phyloP scores from a whole-genome alignment of 2,329 filamentous ascomycete genomes.

The Helotiales sp. region DNA sequence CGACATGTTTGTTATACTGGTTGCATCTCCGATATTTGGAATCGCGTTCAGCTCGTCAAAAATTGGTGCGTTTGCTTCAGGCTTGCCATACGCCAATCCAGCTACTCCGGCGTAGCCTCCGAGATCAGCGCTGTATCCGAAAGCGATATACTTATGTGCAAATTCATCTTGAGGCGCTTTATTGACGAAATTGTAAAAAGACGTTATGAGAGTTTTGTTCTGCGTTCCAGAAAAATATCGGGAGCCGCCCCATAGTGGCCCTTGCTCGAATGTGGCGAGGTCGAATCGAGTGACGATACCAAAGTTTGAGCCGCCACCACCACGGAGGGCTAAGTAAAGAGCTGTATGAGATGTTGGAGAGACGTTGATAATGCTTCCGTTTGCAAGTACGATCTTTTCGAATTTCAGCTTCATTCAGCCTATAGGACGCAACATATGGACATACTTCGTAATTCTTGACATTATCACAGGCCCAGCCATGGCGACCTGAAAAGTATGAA shows the following conservation, averaged over 20 bases:
- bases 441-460: conserved; percentile 28
- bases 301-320: conserved; percentile 32
- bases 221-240: conserved; percentile 7
- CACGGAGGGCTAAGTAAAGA: conserved; percentile 37
- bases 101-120: conserved; percentile 14
- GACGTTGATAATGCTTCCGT: conserved; percentile 31
- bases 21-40: conserved; percentile 16
- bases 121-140: conserved; percentile 12
- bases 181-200: conserved; percentile 17
- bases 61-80: conserved; percentile 21
- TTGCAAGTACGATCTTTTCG: conserved; percentile 38
- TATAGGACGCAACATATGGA: too few species aligned
- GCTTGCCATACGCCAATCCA: conserved; percentile 21
- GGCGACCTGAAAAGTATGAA: conserved; percentile 23
- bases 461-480: conserved; percentile 26
- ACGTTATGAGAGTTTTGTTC: conserved; percentile 1
- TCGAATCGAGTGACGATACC: conserved; percentile 42
- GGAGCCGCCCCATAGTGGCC: conserved; percentile 23
- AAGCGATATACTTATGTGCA: conserved; percentile 21
- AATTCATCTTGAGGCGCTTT: conserved; percentile 21
- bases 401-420: too few species aligned
- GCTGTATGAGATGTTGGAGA: conserved; percentile 26
- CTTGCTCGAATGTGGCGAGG: conserved; percentile 39
- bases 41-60: conserved; percentile 22
- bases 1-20: conserved; percentile 18